phyloP scores from a whole-genome alignment of 306 rosid species.

The Calophaca sinica region DNA sequence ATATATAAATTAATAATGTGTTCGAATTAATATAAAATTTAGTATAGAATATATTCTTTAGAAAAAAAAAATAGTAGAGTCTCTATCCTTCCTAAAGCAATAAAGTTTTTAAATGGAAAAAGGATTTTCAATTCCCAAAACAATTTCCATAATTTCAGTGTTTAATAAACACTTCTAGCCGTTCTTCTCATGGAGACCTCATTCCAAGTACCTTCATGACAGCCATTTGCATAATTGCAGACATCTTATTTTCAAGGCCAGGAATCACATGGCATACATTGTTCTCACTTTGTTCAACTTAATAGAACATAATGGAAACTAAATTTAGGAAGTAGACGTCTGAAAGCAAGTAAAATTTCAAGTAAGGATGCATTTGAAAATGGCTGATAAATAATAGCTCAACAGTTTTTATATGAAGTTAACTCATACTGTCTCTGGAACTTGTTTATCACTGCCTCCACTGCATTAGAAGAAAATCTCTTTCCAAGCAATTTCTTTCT shows the following conservation, averaged over 20 bases:
- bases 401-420: constrained; percentile 15
- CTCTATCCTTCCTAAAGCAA: constrained; percentile 13
- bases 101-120: not conserved
- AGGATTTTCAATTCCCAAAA: not conserved
- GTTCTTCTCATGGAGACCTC: constrained; percentile 19
- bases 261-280: constrained; percentile 13
- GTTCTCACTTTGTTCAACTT: constrained; percentile 10
- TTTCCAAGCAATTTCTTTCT: constrained; percentile 74
- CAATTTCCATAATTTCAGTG: too few species aligned
- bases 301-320: constrained; percentile 18
- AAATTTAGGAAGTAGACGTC: constrained; percentile 16
- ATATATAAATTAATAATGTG: constrained; percentile 29
- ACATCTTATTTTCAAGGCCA: constrained; percentile 33
- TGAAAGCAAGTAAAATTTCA: constrained; percentile 18
- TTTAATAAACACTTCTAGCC: not conserved
- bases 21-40: not conserved
- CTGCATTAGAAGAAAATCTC: constrained; percentile 58
- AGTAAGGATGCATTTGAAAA: constrained; percentile 20
- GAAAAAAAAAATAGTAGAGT: not conserved
- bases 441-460: constrained; percentile 71
- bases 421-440: constrained; percentile 67
- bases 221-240: constrained; percentile 25
- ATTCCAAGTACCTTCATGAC: constrained; percentile 19
- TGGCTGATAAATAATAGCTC: constrained; percentile 27
- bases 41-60: not conserved